phyloP scores from a whole-genome alignment of 306 rosid genomes.

The Gynostemma pentaphyllum region DNA sequence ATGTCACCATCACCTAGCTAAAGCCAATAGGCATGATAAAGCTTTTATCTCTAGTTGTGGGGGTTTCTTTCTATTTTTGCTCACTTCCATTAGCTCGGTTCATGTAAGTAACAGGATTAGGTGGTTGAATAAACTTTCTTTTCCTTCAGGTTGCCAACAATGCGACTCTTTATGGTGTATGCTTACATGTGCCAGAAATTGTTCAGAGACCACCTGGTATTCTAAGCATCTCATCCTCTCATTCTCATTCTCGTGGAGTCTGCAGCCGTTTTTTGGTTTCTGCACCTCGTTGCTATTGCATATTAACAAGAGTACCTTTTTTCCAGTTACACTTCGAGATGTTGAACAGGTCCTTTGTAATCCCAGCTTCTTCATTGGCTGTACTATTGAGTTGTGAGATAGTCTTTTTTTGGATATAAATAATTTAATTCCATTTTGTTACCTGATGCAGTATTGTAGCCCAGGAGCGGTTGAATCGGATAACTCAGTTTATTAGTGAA shows the following conservation, averaged over 20 bases:
- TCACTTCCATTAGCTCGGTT: background rate
- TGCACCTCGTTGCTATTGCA: constrained; percentile 94
- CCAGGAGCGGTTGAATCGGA: constrained; percentile 88
- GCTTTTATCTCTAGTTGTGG: background rate
- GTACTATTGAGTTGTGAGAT: background rate
- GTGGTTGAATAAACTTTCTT: constrained; percentile 22
- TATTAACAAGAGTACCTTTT: constrained; percentile 78
- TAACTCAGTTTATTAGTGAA: constrained; percentile 62
- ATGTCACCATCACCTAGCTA: background rate
- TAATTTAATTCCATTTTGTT: constrained; percentile 21
- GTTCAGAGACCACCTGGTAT: constrained; percentile 94
- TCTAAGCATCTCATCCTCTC: constrained; percentile 44
- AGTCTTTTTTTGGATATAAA: background rate
- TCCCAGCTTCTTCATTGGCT: background rate
- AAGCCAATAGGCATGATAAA: background rate
- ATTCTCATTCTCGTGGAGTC: constrained; percentile 36
- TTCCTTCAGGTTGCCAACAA: constrained; percentile 63
- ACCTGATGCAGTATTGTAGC: constrained; percentile 79
- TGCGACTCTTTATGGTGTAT: constrained; percentile 87
- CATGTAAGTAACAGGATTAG: constrained; percentile 8
- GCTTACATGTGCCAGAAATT: constrained; percentile 87
- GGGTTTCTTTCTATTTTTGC: background rate
- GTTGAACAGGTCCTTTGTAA: constrained; percentile 62
- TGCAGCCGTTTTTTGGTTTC: constrained; percentile 85
- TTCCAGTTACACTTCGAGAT: constrained; percentile 87